Conservation (phyloP, 108 stramenopile species). For the Cyclotella baltica region DNA sequence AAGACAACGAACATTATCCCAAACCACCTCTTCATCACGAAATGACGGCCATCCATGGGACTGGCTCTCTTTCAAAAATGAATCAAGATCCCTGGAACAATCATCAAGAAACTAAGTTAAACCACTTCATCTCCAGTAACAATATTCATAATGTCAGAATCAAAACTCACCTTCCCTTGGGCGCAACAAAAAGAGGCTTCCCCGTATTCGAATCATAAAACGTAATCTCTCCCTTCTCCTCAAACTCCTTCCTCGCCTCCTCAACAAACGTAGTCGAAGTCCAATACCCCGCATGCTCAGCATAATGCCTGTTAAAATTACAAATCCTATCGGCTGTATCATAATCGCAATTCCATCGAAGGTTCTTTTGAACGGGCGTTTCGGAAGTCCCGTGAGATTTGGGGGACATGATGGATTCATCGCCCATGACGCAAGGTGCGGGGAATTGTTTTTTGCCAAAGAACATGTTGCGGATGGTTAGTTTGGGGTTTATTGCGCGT, state of each 20-base stretch:
- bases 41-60: constrained; percentile 90
- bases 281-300: constrained; percentile 88
- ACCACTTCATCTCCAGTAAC: too few relatives aligned
- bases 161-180: constrained; percentile 64
- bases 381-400: constrained; percentile 82
- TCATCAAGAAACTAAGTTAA: too few relatives aligned
- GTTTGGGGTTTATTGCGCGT: constrained; percentile 14
- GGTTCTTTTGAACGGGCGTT: constrained; percentile 75
- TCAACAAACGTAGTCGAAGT: constrained; percentile 59
- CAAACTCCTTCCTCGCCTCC: constrained; percentile 54
- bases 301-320: constrained; percentile 89
- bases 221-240: constrained; percentile 51
- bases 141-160: too few relatives aligned
- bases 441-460: constrained; percentile 55
- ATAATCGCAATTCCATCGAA: constrained; percentile 80
- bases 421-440: constrained; percentile 86
- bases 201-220: constrained; percentile 92
- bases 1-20: constrained; percentile 90
- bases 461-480: constrained; percentile 30
- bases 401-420: constrained; percentile 85
- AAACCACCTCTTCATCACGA: constrained; percentile 88
- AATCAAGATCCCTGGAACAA: constrained; percentile 76
- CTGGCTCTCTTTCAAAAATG: constrained; percentile 76
- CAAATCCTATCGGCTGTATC: constrained; percentile 88
- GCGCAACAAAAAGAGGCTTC: constrained; percentile 81